Base-by-base conservation (phyloP, 129 eudicot species). In the Arctium minus region DNA sequence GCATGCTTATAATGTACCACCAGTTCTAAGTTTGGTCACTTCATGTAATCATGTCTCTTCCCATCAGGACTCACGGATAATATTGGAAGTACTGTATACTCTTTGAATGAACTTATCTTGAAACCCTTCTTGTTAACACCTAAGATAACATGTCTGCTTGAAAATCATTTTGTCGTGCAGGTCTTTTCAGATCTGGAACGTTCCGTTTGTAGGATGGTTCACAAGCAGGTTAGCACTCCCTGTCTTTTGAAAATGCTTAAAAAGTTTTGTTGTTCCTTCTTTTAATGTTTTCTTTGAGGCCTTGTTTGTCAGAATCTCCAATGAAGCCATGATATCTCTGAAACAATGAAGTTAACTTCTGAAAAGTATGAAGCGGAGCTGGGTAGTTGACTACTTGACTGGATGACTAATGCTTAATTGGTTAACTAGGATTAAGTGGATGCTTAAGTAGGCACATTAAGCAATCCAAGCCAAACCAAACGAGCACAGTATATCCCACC, bases 171-270 rank as follows among this genome's bases (percentile, higher is more conserved):
- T 69, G 50, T 72, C 29, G 10, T 88, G 85, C 92, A 96, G 99
- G 99, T 96, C 64, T 88, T 91, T 78, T 96, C 99, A 74, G 99
- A 96, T 89, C 82, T 96, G 94, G 98, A 96, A 90, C 98, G 98
- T 75, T 96, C 99, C 27, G 98, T 87, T 75, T 96, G 99, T 79
- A 86, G 99, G 48, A 96, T 96, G 99, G 91, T 93, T 87, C 99
- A 96, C 84, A 95, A 88, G 32, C 99, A 96, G 98, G 99, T 96
- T 79, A 65, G 77, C 50, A 8, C 42, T 74, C 73, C 83, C 53
- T 74, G 13, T 80, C 30, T 70, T 72, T 15, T 42, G 60, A 46
- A 70, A 44, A 17, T 18, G 29, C 6, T n/a, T 73, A 29, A 64
- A 62, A 4, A 39, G 9, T 29, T 75, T 27, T n/a, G n/a, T 18